Percentiles rank a stretch among this genome's conserved stretches.
phyloP scores from a whole-genome alignment of 495 filamentous ascomycete species.

The Rhizodiscina lignyota region DNA sequence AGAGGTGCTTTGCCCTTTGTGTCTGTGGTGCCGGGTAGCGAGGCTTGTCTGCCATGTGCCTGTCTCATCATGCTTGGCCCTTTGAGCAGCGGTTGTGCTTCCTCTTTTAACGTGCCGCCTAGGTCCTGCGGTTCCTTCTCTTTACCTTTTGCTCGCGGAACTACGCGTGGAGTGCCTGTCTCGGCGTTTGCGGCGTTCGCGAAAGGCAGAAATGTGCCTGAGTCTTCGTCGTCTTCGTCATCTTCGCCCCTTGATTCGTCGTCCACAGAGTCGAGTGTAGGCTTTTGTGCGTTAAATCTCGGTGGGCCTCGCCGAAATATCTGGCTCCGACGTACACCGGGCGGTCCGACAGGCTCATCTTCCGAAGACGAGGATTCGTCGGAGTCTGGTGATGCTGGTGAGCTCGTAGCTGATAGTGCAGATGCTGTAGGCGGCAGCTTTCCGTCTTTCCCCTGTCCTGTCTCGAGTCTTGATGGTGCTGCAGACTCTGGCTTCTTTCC shows the following conservation, averaged over 20 bases:
- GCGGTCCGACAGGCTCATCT: conserved; percentile 1
- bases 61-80: too few relatives aligned
- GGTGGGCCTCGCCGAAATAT: conserved; percentile 41
- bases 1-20: too few relatives aligned
- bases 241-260: conserved; percentile 42
- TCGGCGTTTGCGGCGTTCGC: conserved; percentile 3
- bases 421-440: too few relatives aligned
- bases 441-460: too few relatives aligned
- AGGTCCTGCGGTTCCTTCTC: background rate
- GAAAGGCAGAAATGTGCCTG: conserved; percentile 58
- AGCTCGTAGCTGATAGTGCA: too few relatives aligned
- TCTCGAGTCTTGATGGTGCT: too few relatives aligned
- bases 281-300: conserved; percentile 24
- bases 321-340: conserved; percentile 17
- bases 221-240: conserved; percentile 35
- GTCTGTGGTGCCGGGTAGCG: too few relatives aligned
- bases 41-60: too few relatives aligned
- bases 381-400: conserved; percentile 4
- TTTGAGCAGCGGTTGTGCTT: too few relatives aligned
- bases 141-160: conserved; percentile 4
- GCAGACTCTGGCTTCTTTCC: too few relatives aligned
- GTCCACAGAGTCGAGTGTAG: conserved; percentile 22
- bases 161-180: background rate
- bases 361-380: too few relatives aligned
- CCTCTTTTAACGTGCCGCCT: background rate